A percentile compares a stretch with the other conserved stretches of the same genome.
phyloP scores from a whole-genome alignment of 2,329 filamentous ascomycete genomes.

The Clonostachys byssicola region DNA sequence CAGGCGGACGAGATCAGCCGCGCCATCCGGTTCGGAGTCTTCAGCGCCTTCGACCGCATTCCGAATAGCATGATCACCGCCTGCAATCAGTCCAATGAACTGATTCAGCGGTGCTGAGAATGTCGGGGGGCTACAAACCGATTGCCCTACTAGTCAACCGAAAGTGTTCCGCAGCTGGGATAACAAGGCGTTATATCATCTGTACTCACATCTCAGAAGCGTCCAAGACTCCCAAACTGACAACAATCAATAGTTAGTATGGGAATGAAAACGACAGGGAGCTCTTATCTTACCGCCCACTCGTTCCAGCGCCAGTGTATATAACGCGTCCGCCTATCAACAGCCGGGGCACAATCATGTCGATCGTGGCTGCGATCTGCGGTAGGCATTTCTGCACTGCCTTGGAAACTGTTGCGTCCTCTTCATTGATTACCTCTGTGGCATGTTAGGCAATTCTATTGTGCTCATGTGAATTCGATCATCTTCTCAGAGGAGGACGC shows the following conservation, averaged over 20 bases:
- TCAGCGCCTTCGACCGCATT: slow-evolving; percentile 10
- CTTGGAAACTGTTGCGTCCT: slow-evolving; percentile 2
- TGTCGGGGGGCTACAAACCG: slow-evolving; percentile 3
- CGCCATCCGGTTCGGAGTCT: slow-evolving; percentile 5
- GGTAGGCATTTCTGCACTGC: slow-evolving; percentile 3
- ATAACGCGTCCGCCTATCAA: slow-evolving; percentile 3
- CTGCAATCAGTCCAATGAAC: slow-evolving; percentile 6
- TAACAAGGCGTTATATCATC: not conserved
- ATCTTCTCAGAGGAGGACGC: not conserved
- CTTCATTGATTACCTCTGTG: slow-evolving; percentile 1
- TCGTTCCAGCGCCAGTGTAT: slow-evolving; percentile 31
- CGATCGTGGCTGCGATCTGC: slow-evolving; percentile 3
- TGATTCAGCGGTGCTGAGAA: slow-evolving; percentile 9
- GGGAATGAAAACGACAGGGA: too few species aligned
- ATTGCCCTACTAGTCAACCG: not conserved
- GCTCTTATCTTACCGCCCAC: slow-evolving; percentile 24
- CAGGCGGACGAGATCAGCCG: slow-evolving; percentile 3
- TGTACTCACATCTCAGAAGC: slow-evolving; percentile 6
- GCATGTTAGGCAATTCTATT: not conserved
- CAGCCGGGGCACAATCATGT: not conserved
- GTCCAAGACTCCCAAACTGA: slow-evolving; percentile 4
- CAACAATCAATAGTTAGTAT: too few species aligned
- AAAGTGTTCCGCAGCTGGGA: not conserved
- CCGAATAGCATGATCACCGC: slow-evolving; percentile 7
- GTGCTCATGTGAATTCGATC: not conserved